Conservation (phyloP, 805 yeast species). For the Danielia oregonensis region DNA sequence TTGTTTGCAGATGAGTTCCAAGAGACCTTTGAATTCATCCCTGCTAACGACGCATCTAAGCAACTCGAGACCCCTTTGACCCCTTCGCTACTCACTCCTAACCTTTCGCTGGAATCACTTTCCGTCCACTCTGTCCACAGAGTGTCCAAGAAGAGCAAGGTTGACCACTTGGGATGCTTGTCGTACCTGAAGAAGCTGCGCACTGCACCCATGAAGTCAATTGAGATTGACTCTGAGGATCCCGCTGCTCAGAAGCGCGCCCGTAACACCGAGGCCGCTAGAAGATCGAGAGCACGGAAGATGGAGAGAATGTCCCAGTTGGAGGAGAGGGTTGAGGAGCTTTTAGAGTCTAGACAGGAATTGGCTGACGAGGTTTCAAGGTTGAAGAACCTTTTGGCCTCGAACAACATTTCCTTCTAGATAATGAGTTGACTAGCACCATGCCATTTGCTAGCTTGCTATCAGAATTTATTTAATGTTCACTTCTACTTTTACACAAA, state of each 20-base stretch:
- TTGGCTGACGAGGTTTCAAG: slow-evolving; percentile 63
- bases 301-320: slow-evolving; percentile 82
- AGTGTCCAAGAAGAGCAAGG: slow-evolving; percentile 25
- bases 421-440: too few relatives aligned
- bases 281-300: slow-evolving; percentile 91
- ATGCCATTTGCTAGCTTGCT: too few relatives aligned
- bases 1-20: slow-evolving; percentile 19
- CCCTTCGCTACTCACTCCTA: slow-evolving; percentile 13
- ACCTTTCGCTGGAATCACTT: slow-evolving; percentile 1
- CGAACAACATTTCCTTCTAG: slow-evolving; percentile 14
- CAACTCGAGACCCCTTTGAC: slow-evolving; percentile 25
- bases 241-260: slow-evolving; percentile 84
- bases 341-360: slow-evolving; percentile 54
- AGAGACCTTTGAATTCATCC: slow-evolving; percentile 17
- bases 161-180: slow-evolving; percentile 73
- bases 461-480: slow-evolving; percentile 2
- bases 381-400: slow-evolving; percentile 46
- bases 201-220: slow-evolving; percentile 65
- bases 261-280: slow-evolving; percentile 95
- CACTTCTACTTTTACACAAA: slow-evolving; percentile 1
- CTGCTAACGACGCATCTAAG: slow-evolving; percentile 21
- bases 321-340: slow-evolving; percentile 69
- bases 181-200: slow-evolving; percentile 78
- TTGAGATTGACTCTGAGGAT: slow-evolving; percentile 52
- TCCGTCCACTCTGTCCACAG: slow-evolving; percentile 2